Evolutionary conservation across 176 grass and related monocot genomes (phyloP), one percentile per base, ranked within the genome.

Genomic region (Thalia dealbata): DNA sequence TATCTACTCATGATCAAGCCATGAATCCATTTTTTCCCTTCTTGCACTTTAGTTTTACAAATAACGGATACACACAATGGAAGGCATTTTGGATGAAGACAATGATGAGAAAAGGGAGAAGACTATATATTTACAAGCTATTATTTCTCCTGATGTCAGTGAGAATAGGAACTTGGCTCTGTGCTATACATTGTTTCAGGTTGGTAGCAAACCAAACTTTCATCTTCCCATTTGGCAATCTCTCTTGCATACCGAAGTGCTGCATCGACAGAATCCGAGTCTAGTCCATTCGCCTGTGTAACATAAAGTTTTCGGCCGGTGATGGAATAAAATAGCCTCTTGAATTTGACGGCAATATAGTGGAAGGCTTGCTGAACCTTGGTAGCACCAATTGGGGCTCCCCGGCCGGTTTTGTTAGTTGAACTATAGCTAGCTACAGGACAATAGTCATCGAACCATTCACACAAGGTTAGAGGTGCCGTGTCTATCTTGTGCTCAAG

Each of bases 221-320:
- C 90, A 6, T 99, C 90, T 12, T 91, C 95, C 95, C 95, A 99
- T 75, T 88, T 99, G 55, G 88, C 3, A 14, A 95, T 84, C 75
- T 93, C 95, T 74, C 88, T 73, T 3, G 83, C 63, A 7, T 91
- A 89, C 19, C 78, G 82, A 61, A 99, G 83, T 0, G 81, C 88
- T 0, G 72, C 81, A 13, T 82, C 74, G 10, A 95, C 87, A 0
- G 83, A 93, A 74, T 82, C 84, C 23, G 77, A 83, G 51, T 95
- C 88, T 79, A 99, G 58, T 12, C 86, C 83, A 52, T 88, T 99
- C 74, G 89, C 62, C 0, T 18, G 77, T 6, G 81, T 83, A 3
- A 91, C 87, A 0, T 91, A 95, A 1, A 99, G 90, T 60, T 86
- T 99, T 50, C 83, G 78, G 46, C 79, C 74, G 0, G 83, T 88